Evolutionary conservation across 176 grass and related monocot genomes (phyloP), one percentile per base, ranked within the genome.

Genomic region (Raddia distichophylla): DNA sequence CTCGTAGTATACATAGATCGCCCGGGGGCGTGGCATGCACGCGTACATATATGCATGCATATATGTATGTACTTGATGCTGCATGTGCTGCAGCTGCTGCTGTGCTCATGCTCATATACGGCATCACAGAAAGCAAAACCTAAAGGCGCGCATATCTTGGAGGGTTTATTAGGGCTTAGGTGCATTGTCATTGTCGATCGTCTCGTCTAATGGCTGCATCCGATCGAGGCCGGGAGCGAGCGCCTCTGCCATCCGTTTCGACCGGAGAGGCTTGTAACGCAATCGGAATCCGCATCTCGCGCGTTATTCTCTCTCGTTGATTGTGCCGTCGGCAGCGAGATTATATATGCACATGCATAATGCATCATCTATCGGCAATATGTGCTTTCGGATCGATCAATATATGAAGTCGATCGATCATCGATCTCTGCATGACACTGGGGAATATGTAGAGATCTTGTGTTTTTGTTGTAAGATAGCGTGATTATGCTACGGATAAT

Each of bases 91-190:
- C 10, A 17, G 11, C 40, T 17, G 15, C 13, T 34, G 48, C 33
- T 35, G 4, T 72, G 32, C 18, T 14, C 70, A 18, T 46, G 3
- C 14, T 34, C 53, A 7, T 50, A 27, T 54, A 55, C 19, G 33
- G 72, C 53, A 75, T 58, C 72, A 7, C 35, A 44, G 11, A 75
- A 75, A 75, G 72, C 70, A 55, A 37, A 55, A 37, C 37, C 72
- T 6, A 58, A 44, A 20, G 53, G 10, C 53, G 37, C 37, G 2
- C 37, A 5, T 44, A 20, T 75, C 53, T 27, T 27, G 27, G 27
- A 27, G 27, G 27, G 27, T 27, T 27, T 27, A 27, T 27, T 27
- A 27, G 27, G 20, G 32, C 49, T 73, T 73, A 54, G 70, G 70
- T 73, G 70, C 2, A 11, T 75, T 75, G 53, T 59, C 53, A 44